phyloP scores from a whole-genome alignment of 2,329 filamentous ascomycete species.

The Fusarium equiseti region DNA sequence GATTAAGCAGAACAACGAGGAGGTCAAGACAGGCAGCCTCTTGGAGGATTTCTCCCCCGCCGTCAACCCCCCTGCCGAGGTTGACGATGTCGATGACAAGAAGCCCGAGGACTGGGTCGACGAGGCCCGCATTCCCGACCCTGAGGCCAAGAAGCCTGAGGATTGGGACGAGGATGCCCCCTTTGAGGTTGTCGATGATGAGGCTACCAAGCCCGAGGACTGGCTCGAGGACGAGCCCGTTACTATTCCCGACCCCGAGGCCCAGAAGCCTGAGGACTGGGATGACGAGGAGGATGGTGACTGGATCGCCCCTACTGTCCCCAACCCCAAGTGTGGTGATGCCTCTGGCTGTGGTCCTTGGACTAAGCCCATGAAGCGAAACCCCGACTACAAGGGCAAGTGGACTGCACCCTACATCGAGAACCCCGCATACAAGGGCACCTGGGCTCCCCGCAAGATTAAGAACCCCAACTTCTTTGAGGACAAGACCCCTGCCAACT shows the following conservation, averaged over 20 bases:
- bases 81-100: constrained; percentile 91
- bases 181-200: constrained; percentile 94
- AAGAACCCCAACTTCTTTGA: constrained; percentile 96
- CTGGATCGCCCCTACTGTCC: constrained; percentile 89
- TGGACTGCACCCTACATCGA: constrained; percentile 94
- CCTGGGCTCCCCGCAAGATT: constrained; percentile 95
- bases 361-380: constrained; percentile 91
- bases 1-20: constrained; percentile 91
- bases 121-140: constrained; percentile 88
- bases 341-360: constrained; percentile 94
- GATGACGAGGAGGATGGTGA: constrained; percentile 99
- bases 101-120: constrained; percentile 99
- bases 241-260: constrained; percentile 90
- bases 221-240: constrained; percentile 93
- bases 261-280: constrained; percentile 98
- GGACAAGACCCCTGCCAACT: constrained; percentile 96
- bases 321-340: constrained; percentile 96
- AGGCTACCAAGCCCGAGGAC: constrained; percentile 90
- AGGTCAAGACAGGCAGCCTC: constrained; percentile 88
- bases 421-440: constrained; percentile 98
- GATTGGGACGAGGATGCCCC: constrained; percentile 99
- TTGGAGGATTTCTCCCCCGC: constrained; percentile 92
- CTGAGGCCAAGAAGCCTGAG: constrained; percentile 93
- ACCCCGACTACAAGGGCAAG: constrained; percentile 99
- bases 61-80: constrained; percentile 96